phyloP scores from a whole-genome alignment of 441 rosid genomes.

The Gossypium gossypioides region DNA sequence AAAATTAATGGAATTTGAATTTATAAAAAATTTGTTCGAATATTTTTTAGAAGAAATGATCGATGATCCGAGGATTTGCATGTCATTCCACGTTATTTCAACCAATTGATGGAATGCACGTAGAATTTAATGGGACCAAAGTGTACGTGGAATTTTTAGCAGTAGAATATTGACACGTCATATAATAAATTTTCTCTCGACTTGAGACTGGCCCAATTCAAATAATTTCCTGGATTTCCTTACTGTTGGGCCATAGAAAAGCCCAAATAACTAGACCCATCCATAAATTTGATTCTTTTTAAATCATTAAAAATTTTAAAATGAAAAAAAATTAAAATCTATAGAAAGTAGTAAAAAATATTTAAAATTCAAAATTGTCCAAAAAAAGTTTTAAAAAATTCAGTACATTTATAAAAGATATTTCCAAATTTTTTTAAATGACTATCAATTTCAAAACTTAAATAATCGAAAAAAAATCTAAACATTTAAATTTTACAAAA shows the following conservation, averaged over 20 bases:
- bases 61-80: neutral
- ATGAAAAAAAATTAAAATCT: too few relatives aligned
- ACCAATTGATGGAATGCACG: conserved; percentile 33
- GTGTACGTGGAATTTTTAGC: neutral
- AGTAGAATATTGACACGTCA: conserved; percentile 22
- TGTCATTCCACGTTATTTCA: conserved; percentile 32
- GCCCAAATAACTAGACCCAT: too few relatives aligned
- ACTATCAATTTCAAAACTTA: too few relatives aligned
- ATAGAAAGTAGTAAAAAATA: too few relatives aligned
- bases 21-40: neutral
- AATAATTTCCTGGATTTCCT: neutral
- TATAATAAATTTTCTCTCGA: neutral
- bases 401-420: too few relatives aligned
- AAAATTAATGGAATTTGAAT: neutral
- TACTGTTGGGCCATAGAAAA: neutral
- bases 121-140: neutral
- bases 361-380: too few relatives aligned
- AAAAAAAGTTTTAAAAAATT: too few relatives aligned
- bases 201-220: neutral
- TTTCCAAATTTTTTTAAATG: too few relatives aligned
- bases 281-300: too few relatives aligned
- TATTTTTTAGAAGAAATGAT: neutral
- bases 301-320: too few relatives aligned
- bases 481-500: too few relatives aligned
- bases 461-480: too few relatives aligned